Percentiles rank a stretch among this genome's conserved stretches.
These are phyloP conservation scores for Hygrophila difformis DNA, from an alignment of 257 asterid species.

Conservation along the genomic window DNA sequence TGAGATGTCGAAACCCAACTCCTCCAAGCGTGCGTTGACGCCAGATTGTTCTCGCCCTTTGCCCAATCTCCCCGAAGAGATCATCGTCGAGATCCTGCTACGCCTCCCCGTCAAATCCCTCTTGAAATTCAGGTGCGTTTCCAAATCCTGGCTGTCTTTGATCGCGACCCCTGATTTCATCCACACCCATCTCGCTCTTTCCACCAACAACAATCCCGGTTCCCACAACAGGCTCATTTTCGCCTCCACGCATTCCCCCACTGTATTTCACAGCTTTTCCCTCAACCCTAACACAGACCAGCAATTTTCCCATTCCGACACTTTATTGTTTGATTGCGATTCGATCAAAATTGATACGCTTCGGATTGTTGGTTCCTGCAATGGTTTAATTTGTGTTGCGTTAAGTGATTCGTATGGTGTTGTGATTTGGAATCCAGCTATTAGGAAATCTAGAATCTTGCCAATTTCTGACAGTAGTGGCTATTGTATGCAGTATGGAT, in stretches of 20 bases:
- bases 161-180: constrained; percentile 14
- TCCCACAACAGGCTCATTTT: not conserved
- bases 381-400: constrained; percentile 18
- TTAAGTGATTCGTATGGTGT: not conserved
- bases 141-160: constrained; percentile 10
- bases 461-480: constrained; percentile 9
- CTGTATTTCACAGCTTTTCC: not conserved
- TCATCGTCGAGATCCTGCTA: constrained; percentile 16
- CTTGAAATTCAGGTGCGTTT: constrained; percentile 24
- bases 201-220: constrained; percentile 1
- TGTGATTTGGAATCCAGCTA: constrained; percentile 23
- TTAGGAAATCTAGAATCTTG: constrained; percentile 16
- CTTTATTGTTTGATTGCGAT: constrained; percentile 11
- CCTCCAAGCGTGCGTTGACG: not conserved
- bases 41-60: not conserved
- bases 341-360: not conserved
- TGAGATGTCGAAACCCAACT: constrained; percentile 3
- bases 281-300: not conserved
- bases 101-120: constrained; percentile 28
- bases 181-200: constrained; percentile 13
- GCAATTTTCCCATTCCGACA: not conserved
- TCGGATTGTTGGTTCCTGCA: constrained; percentile 14
- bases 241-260: not conserved
- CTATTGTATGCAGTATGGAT: constrained; percentile 16
- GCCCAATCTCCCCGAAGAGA: constrained; percentile 12